Evolutionary conservation across 2,329 filamentous ascomycete species (phyloP).

Genomic region (Fonsecaea monophora): DNA sequence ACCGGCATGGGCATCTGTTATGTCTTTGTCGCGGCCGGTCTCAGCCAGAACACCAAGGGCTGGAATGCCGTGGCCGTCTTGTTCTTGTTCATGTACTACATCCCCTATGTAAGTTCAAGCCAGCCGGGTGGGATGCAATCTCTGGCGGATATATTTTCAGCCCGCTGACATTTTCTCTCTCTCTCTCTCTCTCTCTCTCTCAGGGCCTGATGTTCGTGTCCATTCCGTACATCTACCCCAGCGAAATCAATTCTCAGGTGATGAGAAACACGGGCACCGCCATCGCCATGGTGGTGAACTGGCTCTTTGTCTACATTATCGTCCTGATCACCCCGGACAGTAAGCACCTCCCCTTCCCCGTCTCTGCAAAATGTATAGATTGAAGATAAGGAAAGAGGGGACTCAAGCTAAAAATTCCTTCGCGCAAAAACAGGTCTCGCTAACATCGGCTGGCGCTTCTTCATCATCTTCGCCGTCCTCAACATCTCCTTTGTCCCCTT

Average conservation of each 20-base stretch:
- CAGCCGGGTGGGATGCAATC: slow-evolving; percentile 44
- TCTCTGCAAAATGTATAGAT: not conserved
- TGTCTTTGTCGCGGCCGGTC: slow-evolving; percentile 50
- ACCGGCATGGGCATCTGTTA: slow-evolving; percentile 27
- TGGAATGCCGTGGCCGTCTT: slow-evolving; percentile 46
- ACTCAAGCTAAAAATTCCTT: not conserved
- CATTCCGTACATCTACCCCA: slow-evolving; percentile 41
- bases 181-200: not conserved
- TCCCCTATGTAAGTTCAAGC: slow-evolving; percentile 28
- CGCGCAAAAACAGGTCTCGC: slow-evolving; percentile 30
- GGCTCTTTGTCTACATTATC: slow-evolving; percentile 49
- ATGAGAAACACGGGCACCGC: slow-evolving; percentile 44
- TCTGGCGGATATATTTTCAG: not conserved
- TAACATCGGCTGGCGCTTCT: slow-evolving; percentile 56
- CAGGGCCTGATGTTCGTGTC: slow-evolving; percentile 12
- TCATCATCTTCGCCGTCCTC: slow-evolving; percentile 53
- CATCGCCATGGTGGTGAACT: slow-evolving; percentile 46
- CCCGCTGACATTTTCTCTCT: not conserved
- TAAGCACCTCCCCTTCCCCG: slow-evolving; percentile 19
- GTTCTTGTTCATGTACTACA: slow-evolving; percentile 16
- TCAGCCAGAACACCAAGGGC: slow-evolving; percentile 8
- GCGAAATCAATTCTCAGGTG: slow-evolving; percentile 46
- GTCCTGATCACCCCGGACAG: slow-evolving; percentile 48
- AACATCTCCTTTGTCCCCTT: slow-evolving; percentile 46
- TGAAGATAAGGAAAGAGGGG: too few species aligned